Base-by-base conservation (phyloP, 1,139 yeast genomes). In the Zygosaccharomyces pseudobailii region DNA sequence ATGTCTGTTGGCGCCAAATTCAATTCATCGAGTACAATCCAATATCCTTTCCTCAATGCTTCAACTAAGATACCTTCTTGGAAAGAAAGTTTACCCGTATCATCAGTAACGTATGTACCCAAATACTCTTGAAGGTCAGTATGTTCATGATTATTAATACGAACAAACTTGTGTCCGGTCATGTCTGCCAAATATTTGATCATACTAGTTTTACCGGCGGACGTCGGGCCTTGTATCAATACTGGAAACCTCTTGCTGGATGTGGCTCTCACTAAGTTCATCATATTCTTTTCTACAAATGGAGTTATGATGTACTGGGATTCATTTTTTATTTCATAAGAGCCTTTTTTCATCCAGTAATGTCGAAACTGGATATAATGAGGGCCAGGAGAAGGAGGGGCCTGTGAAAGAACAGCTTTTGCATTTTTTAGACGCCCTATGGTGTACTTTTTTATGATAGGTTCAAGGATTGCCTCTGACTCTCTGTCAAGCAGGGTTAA, bases 161-260 rank as follows among this genome's bases (percentile, higher is more conserved):
- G 85, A 41, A 94, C 97, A 71, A 92, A 89, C 63, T 85, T 84
- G 65, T 94, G 97, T 10, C 98, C 98, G 0, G 97, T 87, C 33
- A 85, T 80, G 59, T 80, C 84, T 3, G 98, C 97, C 51, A 94
- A 72, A 60, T 90, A 87, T 49, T 83, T 80, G 61, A 94, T 87
- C 97, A 94, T 92, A 49, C 96, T 87, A 0, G 99, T 94, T 63
- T 94, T 94, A 73, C 99, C 99, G 37, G 96, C 90, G 5, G 98
- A 92, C 0, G 99, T 94, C n/a, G 98, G 99, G 58, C 99, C 99
- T 66, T 94, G 98, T 39, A 94, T 84, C 51, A 94, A 74, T 7
- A 94, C 87, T 0, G 99, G 98, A 63, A 87, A 92, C 55, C 86
- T 73, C 57, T 87, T 78, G 13, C 96, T 88, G 21, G 96, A 86